These are phyloP conservation scores for Atkinsonella texensis DNA, from an alignment of 2,329 filamentous ascomycete species.

Conservation along the genomic window DNA sequence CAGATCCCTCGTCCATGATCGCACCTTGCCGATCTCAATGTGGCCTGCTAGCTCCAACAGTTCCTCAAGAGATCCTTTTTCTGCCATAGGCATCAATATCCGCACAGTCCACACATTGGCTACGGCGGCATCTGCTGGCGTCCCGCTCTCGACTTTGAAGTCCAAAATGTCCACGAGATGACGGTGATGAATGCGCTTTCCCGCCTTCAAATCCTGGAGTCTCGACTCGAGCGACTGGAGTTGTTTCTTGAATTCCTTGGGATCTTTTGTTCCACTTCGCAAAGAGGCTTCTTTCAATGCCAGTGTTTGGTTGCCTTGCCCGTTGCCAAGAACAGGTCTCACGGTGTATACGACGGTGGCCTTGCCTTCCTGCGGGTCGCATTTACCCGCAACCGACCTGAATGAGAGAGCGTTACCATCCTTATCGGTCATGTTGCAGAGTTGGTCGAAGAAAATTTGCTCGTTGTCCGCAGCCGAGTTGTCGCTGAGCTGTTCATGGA, in stretches of 20 bases:
- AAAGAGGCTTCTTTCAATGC: constrained; percentile 62
- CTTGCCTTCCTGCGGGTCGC: constrained; percentile 51
- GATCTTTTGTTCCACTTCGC: constrained; percentile 43
- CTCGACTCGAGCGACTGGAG: constrained; percentile 66
- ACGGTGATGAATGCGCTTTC: constrained; percentile 63
- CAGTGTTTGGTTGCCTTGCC: constrained; percentile 48
- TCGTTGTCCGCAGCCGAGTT: constrained; percentile 18
- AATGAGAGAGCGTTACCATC: constrained; percentile 55
- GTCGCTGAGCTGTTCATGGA: constrained; percentile 15
- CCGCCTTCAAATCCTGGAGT: constrained; percentile 60
- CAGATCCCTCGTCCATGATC: constrained; percentile 84
- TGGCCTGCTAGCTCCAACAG: constrained; percentile 68
- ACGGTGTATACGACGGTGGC: constrained; percentile 62
- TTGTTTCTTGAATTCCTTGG: constrained; percentile 58
- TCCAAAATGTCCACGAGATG: constrained; percentile 72
- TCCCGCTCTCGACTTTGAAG: constrained; percentile 59
- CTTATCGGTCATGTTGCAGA: constrained; percentile 49
- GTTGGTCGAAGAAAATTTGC: constrained; percentile 52
- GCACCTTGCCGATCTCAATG: constrained; percentile 61
- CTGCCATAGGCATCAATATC: constrained; percentile 63
- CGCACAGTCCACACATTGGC: constrained; percentile 55
- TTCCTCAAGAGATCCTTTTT: constrained; percentile 73
- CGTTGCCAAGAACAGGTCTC: constrained; percentile 48
- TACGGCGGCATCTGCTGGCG: constrained; percentile 24
- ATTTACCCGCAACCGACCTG: constrained; percentile 57